Evolutionary conservation across 225 moss, liverwort and hornwort genomes (phyloP), one percentile per base, ranked within the genome.

Genomic region (Sphagnum contortum): DNA sequence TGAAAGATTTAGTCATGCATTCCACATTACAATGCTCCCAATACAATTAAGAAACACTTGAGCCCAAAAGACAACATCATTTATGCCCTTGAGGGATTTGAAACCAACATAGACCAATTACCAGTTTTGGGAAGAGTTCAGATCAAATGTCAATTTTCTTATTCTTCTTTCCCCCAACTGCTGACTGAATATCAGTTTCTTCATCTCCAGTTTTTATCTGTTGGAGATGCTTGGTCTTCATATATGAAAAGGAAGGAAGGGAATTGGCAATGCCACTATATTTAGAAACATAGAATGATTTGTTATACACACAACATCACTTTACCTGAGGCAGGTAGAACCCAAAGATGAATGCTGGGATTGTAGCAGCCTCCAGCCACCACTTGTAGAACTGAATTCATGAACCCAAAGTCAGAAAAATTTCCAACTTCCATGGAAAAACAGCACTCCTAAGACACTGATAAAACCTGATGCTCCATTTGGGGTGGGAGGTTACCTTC

Each of bases 301-400:
- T 29, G 29, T 29, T 29, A 29, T 29, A 29, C 29, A 29, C 29
- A 29, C 29, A 29, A 29, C 29, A 29, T 29, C 48, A 47, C 55
- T 64, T 69, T 62, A 92, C 95, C 92, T 95, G 95, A 14, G 98
- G 98, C 64, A 98, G 85, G 74, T 91, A 93, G 72, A 93, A 98
- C 61, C 93, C 90, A 74, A 89, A 80, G 67, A 98, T 77, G 69
- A 98, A 93, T 71, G 90, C 81, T 49, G 98, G 93, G 50, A 98
- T 77, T 12, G 93, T 93, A 44, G 85, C 74, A 70, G 98, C 98
- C 87, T 98, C 98, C 81, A 98, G 70, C 90, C 98, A 91, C 98
- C 93, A 98, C 68, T 98, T 93, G 66, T 93, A 98, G 58, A 98
- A 90, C 98, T 95, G 86, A 57, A 54, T 54, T 63, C 62, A 82